These are phyloP conservation scores for Mortierella claussenii DNA, from an alignment of 192 early-diverging fungal species.

Conservation along the genomic window DNA sequence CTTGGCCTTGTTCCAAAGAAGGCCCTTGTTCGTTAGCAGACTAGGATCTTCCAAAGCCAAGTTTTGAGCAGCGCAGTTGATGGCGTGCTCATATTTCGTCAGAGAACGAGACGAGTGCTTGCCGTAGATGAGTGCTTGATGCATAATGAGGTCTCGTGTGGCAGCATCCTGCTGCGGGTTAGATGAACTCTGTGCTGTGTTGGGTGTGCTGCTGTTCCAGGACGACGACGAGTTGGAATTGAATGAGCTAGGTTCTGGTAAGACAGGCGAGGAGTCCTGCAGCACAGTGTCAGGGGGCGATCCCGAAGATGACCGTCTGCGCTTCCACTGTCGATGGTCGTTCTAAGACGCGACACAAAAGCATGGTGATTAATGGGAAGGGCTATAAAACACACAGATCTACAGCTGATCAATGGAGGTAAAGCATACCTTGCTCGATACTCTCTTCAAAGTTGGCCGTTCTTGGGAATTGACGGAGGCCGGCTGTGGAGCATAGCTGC, in stretches of 20 bases:
- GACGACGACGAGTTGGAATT: constrained; percentile 49
- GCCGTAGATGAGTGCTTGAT: constrained; percentile 65
- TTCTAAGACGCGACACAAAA: neutral
- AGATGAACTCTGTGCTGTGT: constrained; percentile 1
- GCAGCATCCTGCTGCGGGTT: constrained; percentile 27
- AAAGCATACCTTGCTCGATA: constrained; percentile 17
- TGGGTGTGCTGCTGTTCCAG: constrained; percentile 22
- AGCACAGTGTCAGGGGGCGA: constrained; percentile 7
- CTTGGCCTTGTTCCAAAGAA: constrained; percentile 61
- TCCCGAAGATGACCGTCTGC: constrained; percentile 28
- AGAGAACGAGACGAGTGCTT: constrained; percentile 61
- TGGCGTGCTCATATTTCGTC: constrained; percentile 64
- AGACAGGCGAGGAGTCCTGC: constrained; percentile 17
- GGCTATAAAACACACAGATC: too few species aligned
- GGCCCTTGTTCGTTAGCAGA: constrained; percentile 57
- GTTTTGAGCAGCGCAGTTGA: constrained; percentile 60
- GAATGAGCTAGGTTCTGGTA: constrained; percentile 25
- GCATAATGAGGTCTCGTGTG: constrained; percentile 56
- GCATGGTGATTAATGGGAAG: too few species aligned
- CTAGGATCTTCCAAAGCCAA: constrained; percentile 59
- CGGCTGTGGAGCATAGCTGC: constrained; percentile 9
- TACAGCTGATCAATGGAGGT: too few species aligned
- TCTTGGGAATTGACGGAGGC: constrained; percentile 12
- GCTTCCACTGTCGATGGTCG: constrained; percentile 18
- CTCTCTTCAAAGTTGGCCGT: constrained; percentile 4